phyloP scores from a whole-genome alignment of 2,329 filamentous ascomycete species.

The Juglanconis oblonga region DNA sequence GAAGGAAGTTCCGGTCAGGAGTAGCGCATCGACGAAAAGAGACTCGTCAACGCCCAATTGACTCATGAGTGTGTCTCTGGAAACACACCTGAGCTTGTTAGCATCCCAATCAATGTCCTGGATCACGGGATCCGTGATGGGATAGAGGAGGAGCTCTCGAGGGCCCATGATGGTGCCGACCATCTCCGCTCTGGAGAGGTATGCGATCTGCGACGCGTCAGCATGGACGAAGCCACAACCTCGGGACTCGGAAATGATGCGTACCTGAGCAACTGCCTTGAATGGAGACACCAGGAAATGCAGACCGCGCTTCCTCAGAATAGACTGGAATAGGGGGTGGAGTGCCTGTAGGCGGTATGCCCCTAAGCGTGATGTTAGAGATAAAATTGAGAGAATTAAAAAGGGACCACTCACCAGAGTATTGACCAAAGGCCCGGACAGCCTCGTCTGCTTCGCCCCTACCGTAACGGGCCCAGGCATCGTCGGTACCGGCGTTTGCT shows the following conservation, averaged over 20 bases:
- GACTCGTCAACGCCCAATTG: conserved; percentile 64
- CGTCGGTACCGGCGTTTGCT: conserved; percentile 68
- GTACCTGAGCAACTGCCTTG: conserved; percentile 81
- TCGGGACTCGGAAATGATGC: conserved; percentile 21
- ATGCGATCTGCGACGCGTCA: conserved; percentile 59
- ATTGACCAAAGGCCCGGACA: conserved; percentile 77
- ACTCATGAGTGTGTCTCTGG: conserved; percentile 68
- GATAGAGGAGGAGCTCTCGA: conserved; percentile 81
- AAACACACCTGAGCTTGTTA: conserved; percentile 59
- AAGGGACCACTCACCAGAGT: conserved; percentile 57
- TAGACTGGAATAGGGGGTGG: conserved; percentile 71
- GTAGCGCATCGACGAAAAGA: conserved; percentile 77
- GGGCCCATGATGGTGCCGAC: conserved; percentile 76
- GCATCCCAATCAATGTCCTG: conserved; percentile 64
- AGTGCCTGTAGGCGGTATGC: conserved; percentile 70
- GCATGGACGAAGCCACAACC: not conserved
- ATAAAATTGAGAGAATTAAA: conserved; percentile 13
- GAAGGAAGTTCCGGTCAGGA: conserved; percentile 81
- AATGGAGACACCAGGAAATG: conserved; percentile 83
- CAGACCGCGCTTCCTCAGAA: conserved; percentile 66
- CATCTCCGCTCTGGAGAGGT: conserved; percentile 49
- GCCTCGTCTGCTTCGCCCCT: conserved; percentile 75
- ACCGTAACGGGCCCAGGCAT: conserved; percentile 87
- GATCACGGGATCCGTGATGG: conserved; percentile 74
- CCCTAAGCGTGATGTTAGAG: conserved; percentile 43